Evolutionary conservation across 2,329 filamentous ascomycete genomes (phyloP), one percentile per base, ranked within the genome.

Genomic region (Fusarium cyanostomum): DNA sequence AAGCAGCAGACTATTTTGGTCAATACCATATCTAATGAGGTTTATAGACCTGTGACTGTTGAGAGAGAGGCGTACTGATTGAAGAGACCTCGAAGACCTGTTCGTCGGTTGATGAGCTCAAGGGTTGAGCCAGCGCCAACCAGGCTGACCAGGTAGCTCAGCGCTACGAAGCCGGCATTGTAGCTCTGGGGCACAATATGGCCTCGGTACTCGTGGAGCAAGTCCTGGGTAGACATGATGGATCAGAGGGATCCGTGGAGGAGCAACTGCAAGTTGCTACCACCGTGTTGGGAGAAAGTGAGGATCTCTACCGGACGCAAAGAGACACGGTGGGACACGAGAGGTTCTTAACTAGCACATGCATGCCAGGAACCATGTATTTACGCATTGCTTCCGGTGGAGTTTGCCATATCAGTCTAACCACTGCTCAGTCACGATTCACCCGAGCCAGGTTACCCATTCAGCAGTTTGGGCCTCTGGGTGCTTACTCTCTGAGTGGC

Each of bases 101-200:
- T 92, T 66, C 91, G 83, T 56, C 91, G 82, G 72, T 95, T 91
- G 48, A 96, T 86, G 56, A 96, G 79, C 75, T 96, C 93, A 28
- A 96, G 81, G 0, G 92, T 94, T 4, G 92, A 92, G 46, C 87
- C 83, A 44, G 91, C 89, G 61, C 93, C 93, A 64, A 92, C 84
- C 30, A 92, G 81, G 70, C 92, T 94, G 69, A 92, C 91, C 65
- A 91, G 80, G 62, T 91, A 86, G 71, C 92, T 95, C 65, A 92
- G 81, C 21, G 89, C 82, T 11, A 94, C 83, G 68, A 91, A 89
- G 34, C 86, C 86, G 5, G 82, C 77, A 61, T 82, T 80, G 74
- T 84, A 87, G 46, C 76, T 77, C 41, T 79, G 77, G 21, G 82
- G 81, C 21, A 84, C 80, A 15, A 83, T 71, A 37, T 79, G 71